Evolutionary conservation across 371 early-diverging fungal species (phyloP), one percentile per base, ranked within the genome.

Genomic region (Mucor lusitanicus): DNA sequence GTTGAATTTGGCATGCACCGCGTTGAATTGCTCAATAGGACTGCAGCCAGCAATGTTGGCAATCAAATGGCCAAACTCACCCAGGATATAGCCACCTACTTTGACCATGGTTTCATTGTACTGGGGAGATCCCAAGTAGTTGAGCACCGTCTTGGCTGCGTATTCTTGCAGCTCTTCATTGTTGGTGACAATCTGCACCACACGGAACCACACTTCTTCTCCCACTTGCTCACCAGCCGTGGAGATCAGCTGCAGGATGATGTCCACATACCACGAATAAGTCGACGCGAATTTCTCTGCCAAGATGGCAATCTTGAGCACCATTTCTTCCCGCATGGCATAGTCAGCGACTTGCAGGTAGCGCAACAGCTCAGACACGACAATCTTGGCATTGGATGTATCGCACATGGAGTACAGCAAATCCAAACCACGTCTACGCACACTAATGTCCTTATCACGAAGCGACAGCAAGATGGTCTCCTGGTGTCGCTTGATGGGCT

Each of bases 211-310:
- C 17, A 99, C 93, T 67, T 97, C 97, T 67, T 98, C 96, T 33
- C 95, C 93, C 11, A 98, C 95, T 71, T 93, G 92, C 65, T 97
- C 97, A 23, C 98, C 98, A 4, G 97, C 97, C 25, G 94, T 86
- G n/a, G 93, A 91, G 64, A 98, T 94, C 46, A 99, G 85, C 71
- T 96, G 94, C 57, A 98, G 82, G 65, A 98, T 96, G 32, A 96
- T 94, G 72, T 99, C 98, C 3, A 99, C 95, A 75, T 98, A 99
- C 99, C 99, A 99, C 19, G 94, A 90, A 71, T 94, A 95, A 69
- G 97, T 97, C 1, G 97, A 94, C 0, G 98, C 97, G 73, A 91
- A 98, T 77, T 96, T 97, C 73, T 99, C 99, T 3, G 98, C 92
- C 70, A 99, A 81, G 73, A 99, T 97, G 44, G 99, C 99, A 70